Percentiles rank a stretch among this genome's conserved stretches.
phyloP scores from a whole-genome alignment of 257 asterid species.

The Coffea eugenioides region DNA sequence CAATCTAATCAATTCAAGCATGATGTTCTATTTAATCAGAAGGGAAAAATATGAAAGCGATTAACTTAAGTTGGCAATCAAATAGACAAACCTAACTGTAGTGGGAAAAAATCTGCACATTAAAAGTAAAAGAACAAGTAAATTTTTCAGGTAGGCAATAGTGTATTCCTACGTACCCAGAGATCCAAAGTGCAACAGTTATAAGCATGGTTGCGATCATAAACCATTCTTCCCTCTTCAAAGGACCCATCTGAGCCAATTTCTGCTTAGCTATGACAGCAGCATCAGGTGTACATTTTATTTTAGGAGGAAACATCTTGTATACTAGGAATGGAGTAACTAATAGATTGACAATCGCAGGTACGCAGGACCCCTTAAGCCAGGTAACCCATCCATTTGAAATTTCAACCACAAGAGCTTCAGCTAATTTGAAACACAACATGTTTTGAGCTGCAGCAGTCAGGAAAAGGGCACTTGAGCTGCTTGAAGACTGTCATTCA shows the following conservation, averaged over 20 bases:
- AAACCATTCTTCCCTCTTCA: conserved; percentile 78
- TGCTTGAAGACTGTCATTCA: conserved; percentile 80
- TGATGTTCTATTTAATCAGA: background rate
- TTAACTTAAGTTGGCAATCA: background rate
- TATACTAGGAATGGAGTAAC: conserved; percentile 77
- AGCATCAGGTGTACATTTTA: conserved; percentile 91
- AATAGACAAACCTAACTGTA: background rate
- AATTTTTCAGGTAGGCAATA: background rate
- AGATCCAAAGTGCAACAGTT: conserved; percentile 90
- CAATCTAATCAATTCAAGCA: background rate
- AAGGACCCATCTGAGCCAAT: conserved; percentile 81
- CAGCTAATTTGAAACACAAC: conserved; percentile 93
- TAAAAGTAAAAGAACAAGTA: background rate
- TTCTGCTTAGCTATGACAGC: conserved; percentile 80
- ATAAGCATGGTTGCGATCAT: conserved; percentile 95
- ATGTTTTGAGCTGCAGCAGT: conserved; percentile 99
- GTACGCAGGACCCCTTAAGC: conserved; percentile 94
- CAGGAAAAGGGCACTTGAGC: conserved; percentile 97
- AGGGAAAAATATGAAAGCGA: background rate
- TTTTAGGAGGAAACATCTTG: conserved; percentile 92
- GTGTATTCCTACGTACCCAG: conserved; percentile 52
- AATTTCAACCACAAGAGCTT: conserved; percentile 87
- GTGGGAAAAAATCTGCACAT: background rate
- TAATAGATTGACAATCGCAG: conserved; percentile 70
- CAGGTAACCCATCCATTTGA: conserved; percentile 86